phyloP scores from a whole-genome alignment of 371 early-diverging fungal species.

The Mucor velutinosus region DNA sequence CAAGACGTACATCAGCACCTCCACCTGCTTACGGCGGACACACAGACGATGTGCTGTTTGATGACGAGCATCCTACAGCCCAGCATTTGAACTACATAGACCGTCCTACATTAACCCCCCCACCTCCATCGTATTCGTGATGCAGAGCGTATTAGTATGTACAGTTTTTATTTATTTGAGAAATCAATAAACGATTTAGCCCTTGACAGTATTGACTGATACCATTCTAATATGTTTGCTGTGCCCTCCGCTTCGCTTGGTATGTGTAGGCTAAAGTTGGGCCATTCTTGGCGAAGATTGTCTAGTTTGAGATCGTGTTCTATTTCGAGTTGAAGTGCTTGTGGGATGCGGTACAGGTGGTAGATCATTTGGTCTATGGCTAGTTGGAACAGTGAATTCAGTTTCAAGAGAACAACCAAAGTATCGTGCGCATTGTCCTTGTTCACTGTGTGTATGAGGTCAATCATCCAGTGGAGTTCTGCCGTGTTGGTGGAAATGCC shows the following conservation, averaged over 20 bases:
- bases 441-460: not conserved
- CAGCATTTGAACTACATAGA: conserved; percentile 9
- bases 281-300: conserved; percentile 15
- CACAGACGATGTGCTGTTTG: conserved; percentile 48
- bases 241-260: not conserved
- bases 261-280: not conserved
- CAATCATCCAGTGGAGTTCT: conserved; percentile 8
- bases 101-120: conserved; percentile 1
- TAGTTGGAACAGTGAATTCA: conserved; percentile 41
- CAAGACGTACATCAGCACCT: conserved; percentile 59
- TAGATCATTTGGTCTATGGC: conserved; percentile 47
- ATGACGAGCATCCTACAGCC: conserved; percentile 8
- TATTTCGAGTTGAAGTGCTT: conserved; percentile 31
- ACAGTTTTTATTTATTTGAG: not conserved
- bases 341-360: conserved; percentile 35
- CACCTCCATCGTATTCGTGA: conserved; percentile 18
- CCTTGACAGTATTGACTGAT: not conserved
- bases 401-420: conserved; percentile 22
- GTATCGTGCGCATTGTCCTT: not conserved
- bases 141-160: too few relatives aligned
- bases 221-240: not conserved
- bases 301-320: conserved; percentile 37
- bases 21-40: conserved; percentile 59
- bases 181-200: not conserved
- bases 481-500: not conserved